Evolutionary conservation across 73 alveolate species (phyloP), one percentile per base, ranked within the genome.

Genomic region (Paramecium bursaria): DNA sequence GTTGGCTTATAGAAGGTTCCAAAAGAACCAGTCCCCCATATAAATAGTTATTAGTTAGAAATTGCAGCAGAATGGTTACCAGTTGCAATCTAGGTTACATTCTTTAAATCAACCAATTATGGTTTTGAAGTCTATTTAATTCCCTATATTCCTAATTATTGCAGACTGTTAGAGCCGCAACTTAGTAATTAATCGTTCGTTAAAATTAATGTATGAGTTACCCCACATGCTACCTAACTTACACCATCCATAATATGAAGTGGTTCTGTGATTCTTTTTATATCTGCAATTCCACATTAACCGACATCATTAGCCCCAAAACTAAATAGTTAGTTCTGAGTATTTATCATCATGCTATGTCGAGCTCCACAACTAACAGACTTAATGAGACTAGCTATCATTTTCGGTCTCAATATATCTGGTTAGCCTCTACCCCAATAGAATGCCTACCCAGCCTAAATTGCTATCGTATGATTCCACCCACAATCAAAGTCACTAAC

Each of bases 21-120:
- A 67, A 67, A 67, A 67, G 60, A 35, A 11, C 82, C 82, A 30
- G 60, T 39, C 21, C 82, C 82, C 82, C 82, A 67, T 35, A 67
- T 33, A 67, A 25, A 67, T 67, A 67, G 23, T 39, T 67, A 39
- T 14, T 57, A 53, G 21, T 25, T 4, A 35, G 42, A 10, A 10
- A 67, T 31, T 15, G 82, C 82, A 35, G 82, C 82, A 14, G 82
- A 67, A 67, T 67, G 82, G 11, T 67, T 67, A 21, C 82, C 82
- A 3, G 82, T 57, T 1, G 82, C 82, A 15, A 67, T 67, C 22
- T 39, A 17, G 22, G 26, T 47, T 15, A 67, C 82, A 39, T 5
- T 7, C 11, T 31, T 33, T 11, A 67, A 21, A 67, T 67, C 82
- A 67, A 67, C 13, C 22, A 42, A 42, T 10, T 4, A 0, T 9